Base-by-base conservation (phyloP, 2,329 filamentous ascomycete species). In the Botrytis galanthina region DNA sequence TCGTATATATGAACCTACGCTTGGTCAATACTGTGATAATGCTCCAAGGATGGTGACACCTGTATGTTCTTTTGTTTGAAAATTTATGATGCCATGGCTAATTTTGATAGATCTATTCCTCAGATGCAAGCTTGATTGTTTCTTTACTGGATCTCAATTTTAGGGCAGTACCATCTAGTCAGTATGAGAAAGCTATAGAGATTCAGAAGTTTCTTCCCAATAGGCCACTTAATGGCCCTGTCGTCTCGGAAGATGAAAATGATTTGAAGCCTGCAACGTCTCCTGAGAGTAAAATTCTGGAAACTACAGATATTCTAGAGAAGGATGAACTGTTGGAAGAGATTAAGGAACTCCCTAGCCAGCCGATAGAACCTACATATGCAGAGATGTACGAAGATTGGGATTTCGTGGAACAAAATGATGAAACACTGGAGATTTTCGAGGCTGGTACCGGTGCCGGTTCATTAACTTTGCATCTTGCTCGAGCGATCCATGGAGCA, bases 381-480 rank as follows among this genome's bases (percentile, higher is more conserved):
- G 20, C 26, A 22, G 32, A 54, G 48, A 57, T 2, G 39, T 64
- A 12, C 9, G 79, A 61, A 26, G 16, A 20, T 5, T 32, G 7
- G 44, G 42, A 73, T 32, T 29, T 4, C 6, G 51, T 29, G 22
- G n/a, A 51, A 20, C n/a, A 69, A 26, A 32, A 69, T 14, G 54
- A 79, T 32, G 22, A 20, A 14, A 87, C 86, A 0, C 81, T 95
- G 20, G 92, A 95, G 80, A 92, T 96, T 62, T 90, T 96, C 70
- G 93, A 96, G 82, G 93, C 93, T 64, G 93, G 93, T 26, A 96
- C 93, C 5, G 93, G 93, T n/a, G 92, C 95, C 85, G 93, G 93
- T 73, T 90, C 91, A 48, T 82, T 96, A 73, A 95, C 93, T 0
- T 82, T 96, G 7, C 89, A 95, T 79, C 85, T 96, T 35, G 90